Evolutionary conservation across 2,329 filamentous ascomycete species (phyloP), one percentile per base, ranked within the genome.

Genomic region (Escovopsis sp.): DNA sequence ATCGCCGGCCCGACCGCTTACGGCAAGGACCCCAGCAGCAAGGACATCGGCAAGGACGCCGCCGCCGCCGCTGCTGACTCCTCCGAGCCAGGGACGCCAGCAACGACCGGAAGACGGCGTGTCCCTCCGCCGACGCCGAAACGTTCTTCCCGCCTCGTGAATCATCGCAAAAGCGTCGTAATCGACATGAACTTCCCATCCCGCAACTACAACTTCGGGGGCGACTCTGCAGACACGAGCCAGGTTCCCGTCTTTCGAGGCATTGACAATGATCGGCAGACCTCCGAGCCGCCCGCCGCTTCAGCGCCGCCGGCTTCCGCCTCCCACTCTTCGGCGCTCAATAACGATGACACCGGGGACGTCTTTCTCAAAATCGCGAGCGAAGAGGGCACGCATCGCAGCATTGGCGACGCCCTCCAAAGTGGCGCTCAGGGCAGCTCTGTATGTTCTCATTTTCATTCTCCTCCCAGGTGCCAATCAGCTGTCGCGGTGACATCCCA

Each of bases 341-440:
- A 67, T 34, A 56, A 53, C 29, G 70, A 75, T 36, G 70, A 72
- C 42, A 68, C 62, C 4, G 68, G 67, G 27, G 71, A 76, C 42
- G 56, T 75, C 28, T 76, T 75, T 42, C 61, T 76, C 40, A 66
- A 60, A 36, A 74, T 76, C 39, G 70, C 71, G 11, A 59, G 65
- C 10, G 68, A 75, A 39, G 69, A 73, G 41, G 44, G 61, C 12
- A 46, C 51, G 13, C 60, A 56, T 33, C 61, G 58, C 34, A 46
- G 48, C 14, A 41, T 47, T 8, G 57, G 61, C 30, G 54, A 56
- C 6, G 54, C 52, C 29, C 45, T 50, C 18, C 43, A 41, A 5
- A 52, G 54, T 17, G 51, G 54, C 19, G 47, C 44, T 27, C 55
- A 58, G 33, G 63, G 54, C 42, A 51, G 59, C 25, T 32, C 38